Base-by-base conservation (phyloP, 371 early-diverging fungal species). In the Rhizomucor pusillus region DNA sequence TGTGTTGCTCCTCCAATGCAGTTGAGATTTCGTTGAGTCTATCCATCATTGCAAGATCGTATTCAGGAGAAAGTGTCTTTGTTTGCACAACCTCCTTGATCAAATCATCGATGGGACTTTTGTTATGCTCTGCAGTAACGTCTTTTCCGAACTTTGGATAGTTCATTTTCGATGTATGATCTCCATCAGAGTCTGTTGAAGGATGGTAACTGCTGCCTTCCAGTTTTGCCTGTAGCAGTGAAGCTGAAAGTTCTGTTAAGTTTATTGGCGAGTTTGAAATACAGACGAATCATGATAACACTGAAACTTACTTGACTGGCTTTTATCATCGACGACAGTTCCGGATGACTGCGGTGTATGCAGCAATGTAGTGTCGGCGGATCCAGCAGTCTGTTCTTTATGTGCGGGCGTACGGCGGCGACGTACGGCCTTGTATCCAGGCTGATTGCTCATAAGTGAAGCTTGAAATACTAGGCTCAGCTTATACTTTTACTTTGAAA, bases 1-100 rank as follows among this genome's bases (percentile, higher is more conserved):
- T 54, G 1, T 47, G 55, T 35, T 35, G 48, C 18, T 23, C 43
- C 18, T 73, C 67, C 14, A 69, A 43, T 33, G 66, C 50, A 10
- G 63, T 52, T 18, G 60, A 67, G 14, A 79, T 54, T 24, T 73
- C 63, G 48, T 79, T 68, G 10, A 82, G 55, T 19, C 73, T 60
- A 18, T 71, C 61, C 54, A 75, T 76, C 74, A 79, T 76, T 24
- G 79, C 83, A 79, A 66, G 55, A 52, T 80, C 73, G 52, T 82
- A 82, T 11, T 62, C 57, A 10, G 79, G 72, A 12, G 69, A 65
- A 9, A 69, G 23, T 1, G 62, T 44, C 37, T 61, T 66, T 24
- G 74, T 69, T 13, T 75, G 59, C 6, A 82, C 52, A 0, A 78
- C 74, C 43, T 76, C 77, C 7, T 75, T 61, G 13, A 80, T 43